Base-by-base conservation (phyloP, 2,329 filamentous ascomycete genomes). In the Onygenales sp. region DNA sequence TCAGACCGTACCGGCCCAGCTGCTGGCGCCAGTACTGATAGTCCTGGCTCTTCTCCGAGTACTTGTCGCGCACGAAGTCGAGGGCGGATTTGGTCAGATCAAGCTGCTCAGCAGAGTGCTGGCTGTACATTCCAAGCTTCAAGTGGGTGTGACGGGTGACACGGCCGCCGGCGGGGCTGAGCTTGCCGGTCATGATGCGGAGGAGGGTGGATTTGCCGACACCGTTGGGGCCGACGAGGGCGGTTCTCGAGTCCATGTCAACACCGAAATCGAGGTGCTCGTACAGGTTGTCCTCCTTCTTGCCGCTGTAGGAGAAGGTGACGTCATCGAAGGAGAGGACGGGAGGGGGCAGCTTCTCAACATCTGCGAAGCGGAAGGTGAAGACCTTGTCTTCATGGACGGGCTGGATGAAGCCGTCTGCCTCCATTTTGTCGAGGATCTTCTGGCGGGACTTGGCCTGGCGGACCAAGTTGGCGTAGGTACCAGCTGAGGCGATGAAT, bases 361-460 rank as follows among this genome's bases (percentile, higher is more conserved):
- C 93, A 67, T 97, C 91, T 62, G 93, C 93, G 72, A 98, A 98
- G 67, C 92, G 86, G 86, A 98, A 98, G 55, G 86, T 92, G 78
- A 98, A 98, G 68, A 95, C 86, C 58, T 84, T 82, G 75, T 98
- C 93, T 59, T 82, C 75, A 53, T 80, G 74, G 58, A 98, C 90
- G 54, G 89, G 88, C 75, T 98, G 86, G 69, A 98, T 97, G 74
- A 97, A 93, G 62, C 93, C 93, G 66, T 98, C 93, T 64, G 94
- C 93, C 81, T 97, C 92, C 93, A 98, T 98, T 85, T 98, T 98
- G 82, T 98, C 93, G 62, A 97, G 81, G 73, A 97, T 97, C 89
- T 98, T 98, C 76, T 98, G 93, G 60, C 93, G 85, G 43, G 93
- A 97, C 81, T 98, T 98, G 75, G 94, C 94, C 77, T 98, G 93